Evolutionary conservation across 129 eudicot genomes (phyloP).

Genomic region (Arctium lappa): DNA sequence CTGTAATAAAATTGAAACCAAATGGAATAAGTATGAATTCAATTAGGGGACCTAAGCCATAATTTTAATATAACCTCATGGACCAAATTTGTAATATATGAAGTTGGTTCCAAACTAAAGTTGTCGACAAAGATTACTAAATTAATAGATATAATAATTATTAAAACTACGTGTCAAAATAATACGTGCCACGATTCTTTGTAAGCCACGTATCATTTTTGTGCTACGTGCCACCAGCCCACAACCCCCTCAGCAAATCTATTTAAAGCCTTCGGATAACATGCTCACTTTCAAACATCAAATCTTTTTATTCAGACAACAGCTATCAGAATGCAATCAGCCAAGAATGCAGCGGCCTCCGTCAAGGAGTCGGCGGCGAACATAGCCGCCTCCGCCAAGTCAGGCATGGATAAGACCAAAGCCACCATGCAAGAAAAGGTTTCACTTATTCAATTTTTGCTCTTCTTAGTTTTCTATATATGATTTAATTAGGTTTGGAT

Average conservation of each 20-base stretch:
- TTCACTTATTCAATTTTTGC: background rate
- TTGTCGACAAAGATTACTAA: background rate
- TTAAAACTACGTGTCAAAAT: background rate
- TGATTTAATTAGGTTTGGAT: no score
- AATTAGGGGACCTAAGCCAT: no score
- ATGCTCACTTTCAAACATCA: slow-evolving; percentile 1
- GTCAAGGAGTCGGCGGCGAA: slow-evolving; percentile 60
- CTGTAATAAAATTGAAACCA: no score
- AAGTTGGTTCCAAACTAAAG: background rate
- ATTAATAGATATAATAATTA: background rate
- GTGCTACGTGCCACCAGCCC: slow-evolving; percentile 16
- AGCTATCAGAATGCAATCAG: slow-evolving; percentile 31
- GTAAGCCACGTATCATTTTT: slow-evolving; percentile 17
- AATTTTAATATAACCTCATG: no score
- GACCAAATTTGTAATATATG: no score
- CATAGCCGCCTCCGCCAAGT: slow-evolving; percentile 56
- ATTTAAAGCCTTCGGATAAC: slow-evolving; percentile 5
- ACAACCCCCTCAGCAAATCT: slow-evolving; percentile 1
- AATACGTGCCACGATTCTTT: background rate
- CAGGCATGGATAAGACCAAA: slow-evolving; percentile 75
- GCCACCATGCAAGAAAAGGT: slow-evolving; percentile 75
- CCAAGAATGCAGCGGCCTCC: slow-evolving; percentile 45
- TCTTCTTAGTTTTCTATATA: background rate
- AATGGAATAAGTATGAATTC: no score
- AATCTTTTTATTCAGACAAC: background rate